Conservation (phyloP, 257 asterid species). For the Striga asiatica region DNA sequence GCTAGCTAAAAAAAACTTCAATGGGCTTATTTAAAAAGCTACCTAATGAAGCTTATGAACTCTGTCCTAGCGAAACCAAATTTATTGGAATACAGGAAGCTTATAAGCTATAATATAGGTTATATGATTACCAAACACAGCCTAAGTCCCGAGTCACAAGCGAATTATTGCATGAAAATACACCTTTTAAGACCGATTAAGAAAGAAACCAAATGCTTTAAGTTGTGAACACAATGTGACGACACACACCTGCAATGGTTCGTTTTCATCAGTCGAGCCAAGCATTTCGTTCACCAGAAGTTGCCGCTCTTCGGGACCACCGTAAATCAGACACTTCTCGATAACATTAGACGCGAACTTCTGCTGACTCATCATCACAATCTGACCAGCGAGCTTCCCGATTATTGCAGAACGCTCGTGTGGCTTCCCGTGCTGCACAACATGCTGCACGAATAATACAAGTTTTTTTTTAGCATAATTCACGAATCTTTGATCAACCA, state of each 20-base stretch:
- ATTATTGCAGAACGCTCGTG: slow-evolving; percentile 61
- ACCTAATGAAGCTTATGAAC: too few species aligned
- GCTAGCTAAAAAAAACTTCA: too few species aligned
- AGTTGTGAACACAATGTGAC: background rate
- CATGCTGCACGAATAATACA: slow-evolving; percentile 53
- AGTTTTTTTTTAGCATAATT: too few species aligned
- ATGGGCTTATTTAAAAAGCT: too few species aligned
- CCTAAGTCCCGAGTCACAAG: too few species aligned
- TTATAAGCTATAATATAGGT: too few species aligned
- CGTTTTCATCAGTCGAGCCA: slow-evolving; percentile 78
- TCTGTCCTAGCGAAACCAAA: too few species aligned
- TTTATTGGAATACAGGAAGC: too few species aligned
- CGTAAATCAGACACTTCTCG: slow-evolving; percentile 75
- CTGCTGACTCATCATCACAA: slow-evolving; percentile 88
- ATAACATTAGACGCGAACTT: slow-evolving; percentile 88
- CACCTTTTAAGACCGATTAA: background rate
- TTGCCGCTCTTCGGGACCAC: slow-evolving; percentile 61
- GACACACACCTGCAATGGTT: slow-evolving; percentile 83
- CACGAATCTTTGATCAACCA: too few species aligned
- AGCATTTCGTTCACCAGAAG: slow-evolving; percentile 74
- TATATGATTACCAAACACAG: too few species aligned
- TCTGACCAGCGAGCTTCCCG: slow-evolving; percentile 67
- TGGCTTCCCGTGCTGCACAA: slow-evolving; percentile 71
- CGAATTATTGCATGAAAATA: background rate
- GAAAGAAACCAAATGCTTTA: too few species aligned